Percentiles rank a stretch among this genome's conserved stretches.
phyloP scores from a whole-genome alignment of 129 eudicot species.

The Gnaphalium uliginosum region DNA sequence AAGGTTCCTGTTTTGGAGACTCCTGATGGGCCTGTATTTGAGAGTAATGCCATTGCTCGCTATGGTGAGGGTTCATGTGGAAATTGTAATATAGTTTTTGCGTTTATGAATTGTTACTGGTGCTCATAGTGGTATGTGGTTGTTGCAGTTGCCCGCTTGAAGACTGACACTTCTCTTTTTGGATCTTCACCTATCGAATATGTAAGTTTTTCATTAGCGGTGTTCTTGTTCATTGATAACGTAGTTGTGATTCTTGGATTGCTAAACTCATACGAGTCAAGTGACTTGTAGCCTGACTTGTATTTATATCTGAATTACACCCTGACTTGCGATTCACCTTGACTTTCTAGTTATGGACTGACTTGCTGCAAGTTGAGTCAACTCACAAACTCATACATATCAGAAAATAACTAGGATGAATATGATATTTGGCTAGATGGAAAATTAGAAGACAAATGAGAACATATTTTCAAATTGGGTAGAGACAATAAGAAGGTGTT shows the following conservation, averaged over 20 bases:
- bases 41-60: conserved; percentile 94
- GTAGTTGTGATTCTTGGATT: neutral
- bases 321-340: neutral
- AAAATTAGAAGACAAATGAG: too few relatives aligned
- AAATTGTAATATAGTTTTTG: neutral
- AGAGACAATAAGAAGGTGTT: neutral
- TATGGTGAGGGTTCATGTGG: conserved; percentile 51
- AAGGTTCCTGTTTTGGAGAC: conserved; percentile 92
- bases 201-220: conserved; percentile 36
- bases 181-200: conserved; percentile 76
- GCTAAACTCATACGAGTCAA: neutral
- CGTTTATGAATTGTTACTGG: neutral
- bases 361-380: neutral
- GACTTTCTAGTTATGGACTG: neutral
- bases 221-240: neutral
- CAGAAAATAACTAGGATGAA: neutral
- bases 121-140: conserved; percentile 17
- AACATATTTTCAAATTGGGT: too few relatives aligned
- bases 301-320: neutral
- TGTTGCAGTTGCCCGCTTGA: conserved; percentile 54
- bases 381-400: neutral
- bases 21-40: conserved; percentile 78
- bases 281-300: neutral
- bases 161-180: conserved; percentile 54
- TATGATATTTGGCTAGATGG: neutral